Percentiles rank a stretch among this genome's conserved stretches.
These are phyloP conservation scores for Thermoascus crustaceus DNA, from an alignment of 2,329 filamentous ascomycete species.

Conservation along the genomic window DNA sequence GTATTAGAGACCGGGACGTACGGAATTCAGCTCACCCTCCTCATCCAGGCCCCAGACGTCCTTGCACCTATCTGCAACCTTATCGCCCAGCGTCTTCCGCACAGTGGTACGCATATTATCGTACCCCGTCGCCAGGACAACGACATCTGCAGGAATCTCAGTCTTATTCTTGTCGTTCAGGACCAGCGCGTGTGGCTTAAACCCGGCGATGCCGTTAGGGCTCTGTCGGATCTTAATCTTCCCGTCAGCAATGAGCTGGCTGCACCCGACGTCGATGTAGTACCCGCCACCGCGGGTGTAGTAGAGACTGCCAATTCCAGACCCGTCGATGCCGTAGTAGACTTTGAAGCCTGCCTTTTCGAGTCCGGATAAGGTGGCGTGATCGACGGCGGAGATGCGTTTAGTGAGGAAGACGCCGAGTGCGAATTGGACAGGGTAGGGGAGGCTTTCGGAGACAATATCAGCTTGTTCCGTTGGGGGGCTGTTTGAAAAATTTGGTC, in stretches of 20 bases:
- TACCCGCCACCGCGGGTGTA: slow-evolving; percentile 47
- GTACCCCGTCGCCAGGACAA: slow-evolving; percentile 58
- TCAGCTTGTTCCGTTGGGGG: slow-evolving; percentile 46
- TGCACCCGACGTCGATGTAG: slow-evolving; percentile 51
- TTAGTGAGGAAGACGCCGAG: slow-evolving; percentile 37
- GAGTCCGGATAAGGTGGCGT: slow-evolving; percentile 38
- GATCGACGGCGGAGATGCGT: slow-evolving; percentile 35
- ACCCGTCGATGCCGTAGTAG: slow-evolving; percentile 32
- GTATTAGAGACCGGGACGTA: slow-evolving; percentile 11
- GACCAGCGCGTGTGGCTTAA: slow-evolving; percentile 40
- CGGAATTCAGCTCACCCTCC: slow-evolving; percentile 46
- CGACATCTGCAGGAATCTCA: slow-evolving; percentile 52
- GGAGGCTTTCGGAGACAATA: slow-evolving; percentile 39
- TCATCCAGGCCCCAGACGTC: slow-evolving; percentile 56
- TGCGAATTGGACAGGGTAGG: slow-evolving; percentile 40
- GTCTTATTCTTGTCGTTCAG: slow-evolving; percentile 51
- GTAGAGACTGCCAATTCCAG: slow-evolving; percentile 38
- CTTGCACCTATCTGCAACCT: slow-evolving; percentile 49
- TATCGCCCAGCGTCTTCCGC: slow-evolving; percentile 53
- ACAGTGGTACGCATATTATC: slow-evolving; percentile 61
- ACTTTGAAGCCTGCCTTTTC: slow-evolving; percentile 40
- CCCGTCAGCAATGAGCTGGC: slow-evolving; percentile 47
- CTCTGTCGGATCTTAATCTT: slow-evolving; percentile 56
- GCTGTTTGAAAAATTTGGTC: slow-evolving; percentile 20
- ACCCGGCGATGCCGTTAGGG: slow-evolving; percentile 43